Conservation (phyloP, 2,329 filamentous ascomycete species). For the Apiospora koreana region DNA sequence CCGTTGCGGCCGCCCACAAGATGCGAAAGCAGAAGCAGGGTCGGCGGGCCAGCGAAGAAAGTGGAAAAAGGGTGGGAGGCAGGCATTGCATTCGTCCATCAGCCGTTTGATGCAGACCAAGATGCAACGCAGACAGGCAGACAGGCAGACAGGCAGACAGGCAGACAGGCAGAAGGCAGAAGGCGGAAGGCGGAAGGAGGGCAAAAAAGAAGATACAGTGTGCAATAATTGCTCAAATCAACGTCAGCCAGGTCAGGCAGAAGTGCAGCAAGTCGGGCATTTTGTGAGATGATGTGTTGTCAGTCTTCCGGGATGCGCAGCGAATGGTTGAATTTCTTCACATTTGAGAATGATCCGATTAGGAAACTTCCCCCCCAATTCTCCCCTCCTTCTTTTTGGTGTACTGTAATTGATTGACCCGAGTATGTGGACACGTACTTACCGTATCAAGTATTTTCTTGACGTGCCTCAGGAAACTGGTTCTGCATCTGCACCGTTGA, state of each 20-base stretch:
- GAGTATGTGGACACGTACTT: background rate
- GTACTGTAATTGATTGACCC: background rate
- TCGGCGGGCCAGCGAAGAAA: conserved; percentile 10
- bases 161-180: conserved; percentile 6
- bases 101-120: conserved; percentile 7
- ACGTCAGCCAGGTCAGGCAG: conserved; percentile 44
- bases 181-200: background rate
- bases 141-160: too few relatives aligned
- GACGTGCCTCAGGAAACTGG: too few relatives aligned
- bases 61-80: conserved; percentile 10
- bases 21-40: background rate
- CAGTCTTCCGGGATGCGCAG: conserved; percentile 36
- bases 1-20: conserved; percentile 11
- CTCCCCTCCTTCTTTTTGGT: background rate
- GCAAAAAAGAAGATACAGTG: conserved; percentile 4
- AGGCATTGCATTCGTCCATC: conserved; percentile 5
- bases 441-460: background rate
- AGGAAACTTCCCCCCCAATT: background rate
- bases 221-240: conserved; percentile 9
- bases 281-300: conserved; percentile 53
- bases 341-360: conserved; percentile 14
- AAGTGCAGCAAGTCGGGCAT: conserved; percentile 47
- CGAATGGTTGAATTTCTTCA: conserved; percentile 18
- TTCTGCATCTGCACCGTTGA: too few relatives aligned
- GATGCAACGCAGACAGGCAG: too few relatives aligned